Conservation (phyloP, 2,329 filamentous ascomycete genomes). For the Claviceps paspali region DNA sequence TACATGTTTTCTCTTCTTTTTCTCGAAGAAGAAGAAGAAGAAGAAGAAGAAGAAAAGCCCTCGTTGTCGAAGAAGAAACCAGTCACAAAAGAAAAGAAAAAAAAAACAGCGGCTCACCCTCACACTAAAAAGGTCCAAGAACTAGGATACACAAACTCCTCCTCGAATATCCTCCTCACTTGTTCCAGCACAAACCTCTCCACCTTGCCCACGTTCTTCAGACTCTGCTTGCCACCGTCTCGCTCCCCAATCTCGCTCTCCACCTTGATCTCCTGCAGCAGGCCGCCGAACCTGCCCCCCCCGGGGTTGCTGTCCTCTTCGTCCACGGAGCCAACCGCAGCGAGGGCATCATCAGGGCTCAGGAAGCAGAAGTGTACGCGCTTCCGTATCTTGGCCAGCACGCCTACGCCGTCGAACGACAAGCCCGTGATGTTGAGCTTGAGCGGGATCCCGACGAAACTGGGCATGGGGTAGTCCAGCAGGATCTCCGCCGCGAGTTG, state of each 20-base stretch:
- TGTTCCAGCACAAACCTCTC: conserved; percentile 95
- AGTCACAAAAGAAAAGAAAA: too few species aligned
- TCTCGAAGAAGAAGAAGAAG: too few species aligned
- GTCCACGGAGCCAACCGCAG: conserved; percentile 43
- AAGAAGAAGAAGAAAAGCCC: too few species aligned
- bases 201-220: conserved; percentile 98
- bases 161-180: conserved; percentile 91
- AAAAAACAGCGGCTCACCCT: too few species aligned
- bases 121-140: conserved; percentile 95
- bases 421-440: conserved; percentile 90
- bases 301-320: conserved; percentile 13
- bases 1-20: too few species aligned
- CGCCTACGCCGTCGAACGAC: conserved; percentile 87
- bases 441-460: conserved; percentile 88
- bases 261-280: conserved; percentile 85
- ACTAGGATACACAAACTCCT: conserved; percentile 95
- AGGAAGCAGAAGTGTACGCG: conserved; percentile 89
- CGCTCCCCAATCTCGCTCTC: conserved; percentile 95
- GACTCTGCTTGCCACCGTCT: conserved; percentile 78
- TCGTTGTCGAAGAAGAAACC: too few species aligned
- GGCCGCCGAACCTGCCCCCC: conserved; percentile 42
- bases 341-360: conserved; percentile 76
- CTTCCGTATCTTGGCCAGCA: conserved; percentile 80
- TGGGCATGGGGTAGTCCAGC: conserved; percentile 95
- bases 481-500: conserved; percentile 89